Percentiles rank a stretch among this genome's conserved stretches.
phyloP scores from a whole-genome alignment of 192 early-diverging fungal genomes.

The Coemansia pectinata region DNA sequence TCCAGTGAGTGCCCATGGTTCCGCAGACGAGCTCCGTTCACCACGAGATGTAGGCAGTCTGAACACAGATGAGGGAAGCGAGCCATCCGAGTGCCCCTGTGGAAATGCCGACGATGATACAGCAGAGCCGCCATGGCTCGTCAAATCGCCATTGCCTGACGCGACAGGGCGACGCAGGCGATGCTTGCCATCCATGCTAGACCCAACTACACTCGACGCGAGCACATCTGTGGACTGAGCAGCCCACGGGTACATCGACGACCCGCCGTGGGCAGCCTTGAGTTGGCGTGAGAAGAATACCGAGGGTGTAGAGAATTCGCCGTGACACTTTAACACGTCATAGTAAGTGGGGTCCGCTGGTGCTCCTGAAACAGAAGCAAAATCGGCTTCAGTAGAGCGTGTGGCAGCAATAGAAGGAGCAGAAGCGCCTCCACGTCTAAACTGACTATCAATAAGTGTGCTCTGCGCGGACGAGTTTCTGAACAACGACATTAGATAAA shows the following conservation, averaged over 20 bases:
- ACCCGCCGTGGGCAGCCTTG: constrained; percentile 25
- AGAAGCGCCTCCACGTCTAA: neutral
- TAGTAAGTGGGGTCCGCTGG: constrained; percentile 38
- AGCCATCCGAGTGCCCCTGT: constrained; percentile 4
- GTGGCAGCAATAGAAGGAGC: neutral
- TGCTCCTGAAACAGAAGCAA: neutral
- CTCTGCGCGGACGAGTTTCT: constrained; percentile 16
- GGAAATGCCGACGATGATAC: constrained; percentile 30
- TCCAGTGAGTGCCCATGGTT: constrained; percentile 29
- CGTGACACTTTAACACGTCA: constrained; percentile 46
- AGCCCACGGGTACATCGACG: constrained; percentile 31
- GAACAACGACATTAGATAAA: constrained; percentile 20
- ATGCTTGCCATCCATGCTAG: constrained; percentile 15
- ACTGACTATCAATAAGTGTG: constrained; percentile 12
- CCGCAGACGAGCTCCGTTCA: neutral
- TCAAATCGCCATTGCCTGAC: neutral
- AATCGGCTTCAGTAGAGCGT: neutral
- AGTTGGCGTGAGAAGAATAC: constrained; percentile 28
- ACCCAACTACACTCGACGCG: neutral
- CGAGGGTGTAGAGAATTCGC: constrained; percentile 36
- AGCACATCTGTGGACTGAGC: neutral
- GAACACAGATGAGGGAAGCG: constrained; percentile 44
- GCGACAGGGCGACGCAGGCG: constrained; percentile 22
- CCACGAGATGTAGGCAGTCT: constrained; percentile 19
- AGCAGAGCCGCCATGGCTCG: neutral